Percentiles rank a stretch among this genome's conserved stretches.
Conservation (phyloP, 169 alveolate genomes). For the Ichthyophthirius multifiliis region DNA sequence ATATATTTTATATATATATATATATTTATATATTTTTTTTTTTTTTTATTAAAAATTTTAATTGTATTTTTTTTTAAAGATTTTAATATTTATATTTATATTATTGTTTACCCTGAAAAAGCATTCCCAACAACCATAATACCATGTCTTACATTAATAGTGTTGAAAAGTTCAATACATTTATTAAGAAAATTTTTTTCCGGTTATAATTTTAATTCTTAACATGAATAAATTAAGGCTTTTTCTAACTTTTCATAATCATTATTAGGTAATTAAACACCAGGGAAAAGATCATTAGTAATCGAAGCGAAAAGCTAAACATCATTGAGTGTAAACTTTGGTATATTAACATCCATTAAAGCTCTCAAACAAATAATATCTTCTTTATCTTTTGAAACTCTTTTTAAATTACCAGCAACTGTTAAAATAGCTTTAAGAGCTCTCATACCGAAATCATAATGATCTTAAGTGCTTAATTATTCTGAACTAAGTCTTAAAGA, state of each 20-base stretch:
- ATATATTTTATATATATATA: too few relatives aligned
- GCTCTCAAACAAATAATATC: constrained; percentile 73
- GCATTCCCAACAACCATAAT: constrained; percentile 83
- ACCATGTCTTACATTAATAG: constrained; percentile 86
- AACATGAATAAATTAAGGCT: constrained; percentile 55
- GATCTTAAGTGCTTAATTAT: constrained; percentile 81
- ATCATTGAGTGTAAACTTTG: constrained; percentile 84
- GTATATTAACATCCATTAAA: constrained; percentile 80
- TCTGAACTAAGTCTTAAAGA: constrained; percentile 79
- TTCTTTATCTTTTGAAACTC: constrained; percentile 58
- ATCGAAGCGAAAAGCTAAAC: constrained; percentile 80
- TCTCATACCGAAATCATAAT: constrained; percentile 90
- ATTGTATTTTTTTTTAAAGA: too few relatives aligned
- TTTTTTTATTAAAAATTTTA: too few relatives aligned
- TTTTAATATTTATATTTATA: constrained; percentile 33
- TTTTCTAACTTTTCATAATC: constrained; percentile 67
- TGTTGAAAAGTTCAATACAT: constrained; percentile 78
- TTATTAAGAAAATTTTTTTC: constrained; percentile 65
- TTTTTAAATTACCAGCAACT: constrained; percentile 87
- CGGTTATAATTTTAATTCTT: constrained; percentile 61
- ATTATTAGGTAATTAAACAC: constrained; percentile 66
- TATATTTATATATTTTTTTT: too few relatives aligned
- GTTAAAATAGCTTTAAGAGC: constrained; percentile 83
- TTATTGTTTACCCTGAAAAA: constrained; percentile 69
- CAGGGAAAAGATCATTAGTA: constrained; percentile 85